Evolutionary conservation across 2,329 filamentous ascomycete genomes (phyloP), one percentile per base, ranked within the genome.

Genomic region (Aspergillus flavus): DNA sequence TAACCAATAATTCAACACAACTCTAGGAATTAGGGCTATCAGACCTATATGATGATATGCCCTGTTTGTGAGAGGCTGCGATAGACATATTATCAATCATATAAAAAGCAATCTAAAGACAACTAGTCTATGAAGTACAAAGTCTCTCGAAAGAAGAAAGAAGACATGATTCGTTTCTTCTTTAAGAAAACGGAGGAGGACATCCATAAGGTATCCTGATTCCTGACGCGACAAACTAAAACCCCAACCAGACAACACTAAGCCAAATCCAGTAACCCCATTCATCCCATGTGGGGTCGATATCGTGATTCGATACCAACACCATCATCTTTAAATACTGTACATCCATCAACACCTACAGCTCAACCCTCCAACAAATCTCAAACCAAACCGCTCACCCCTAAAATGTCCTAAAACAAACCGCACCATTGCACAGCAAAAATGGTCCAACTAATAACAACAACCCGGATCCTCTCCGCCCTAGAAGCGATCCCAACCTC

Each of bases 401-500:
- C 23, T 3, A 52, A 52, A 34, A 52, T 52, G 48, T 11, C 28
- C 19, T 52, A 26, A 54, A 50, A 32, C 14, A 59, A 43, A 52
- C 12, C 14, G 32, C 34, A 14, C 43, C 43, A 12, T 28, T 53
- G 48, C 3, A 28, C 21, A 19, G 50, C 34, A 23, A 28, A 28
- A 28, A 82, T 82, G 81, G 81, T 82, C 54, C 74, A 76, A 21
- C 75, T 82, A 30, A 68, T 72, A 23, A 75, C 78, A 16, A 82
- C 80, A 1, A 66, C 75, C 26, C 67, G 68, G 46, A 81, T 82
- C 58, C 69, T 78, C 48, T 65, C 73, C 56, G 80, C 79, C 50
- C 69, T 81, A 39, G 72, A 79, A 46, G 66, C 71, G 55, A 65
- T 82, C 36, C 72, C 79, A 9, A 48, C 66, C 16, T 65, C 71